Evolutionary conservation across 225 moss, liverwort and hornwort genomes (phyloP), one percentile per base, ranked within the genome.

Genomic region (Climacium dendroides): DNA sequence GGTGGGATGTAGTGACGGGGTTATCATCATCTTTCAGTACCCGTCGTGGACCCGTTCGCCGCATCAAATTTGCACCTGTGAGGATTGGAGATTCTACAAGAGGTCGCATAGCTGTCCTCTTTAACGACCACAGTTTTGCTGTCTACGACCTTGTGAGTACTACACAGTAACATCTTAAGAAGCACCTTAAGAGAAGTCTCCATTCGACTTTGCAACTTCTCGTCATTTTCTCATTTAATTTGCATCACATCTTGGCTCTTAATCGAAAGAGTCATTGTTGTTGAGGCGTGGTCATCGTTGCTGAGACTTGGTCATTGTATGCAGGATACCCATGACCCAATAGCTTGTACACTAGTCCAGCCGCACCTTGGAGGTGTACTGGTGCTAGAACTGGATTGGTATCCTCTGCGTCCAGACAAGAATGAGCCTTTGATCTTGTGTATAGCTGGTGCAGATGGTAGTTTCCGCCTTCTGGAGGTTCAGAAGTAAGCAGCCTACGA

Each of bases 1-100:
- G 99, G 99, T 99, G 99, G 99, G 97, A 99, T 91, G 99, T 99
- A 77, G 94, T 90, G 69, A 91, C 99, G 86, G 99, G 99, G 59
- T 90, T 93, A 32, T 99, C 99, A 63, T 99, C 99, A 81, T 95
- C 94, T 87, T 97, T 99, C 91, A 96, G 90, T 90, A 96, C 99
- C 61, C 97, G 96, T 89, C 96, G 95, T 89, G 96, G 99, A 72
- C 94, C 97, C 70, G 93, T 99, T 88, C 95, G 97, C 73, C 93
- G 99, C 60, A 97, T 99, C 86, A 99, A 96, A 87, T 99, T 99
- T 93, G 99, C 99, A 55, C 99, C 99, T 81, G 99, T 99, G 82
- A 93, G 95, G 65, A 93, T 95, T 89, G 99, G 95, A 92, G 99
- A 97, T 94, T 85, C 94, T 71, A 96, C 97, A 74, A 92, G 99